Evolutionary conservation across 2,329 filamentous ascomycete genomes (phyloP), one percentile per base, ranked within the genome.

Genomic region (Aspergillus transmontanensis): DNA sequence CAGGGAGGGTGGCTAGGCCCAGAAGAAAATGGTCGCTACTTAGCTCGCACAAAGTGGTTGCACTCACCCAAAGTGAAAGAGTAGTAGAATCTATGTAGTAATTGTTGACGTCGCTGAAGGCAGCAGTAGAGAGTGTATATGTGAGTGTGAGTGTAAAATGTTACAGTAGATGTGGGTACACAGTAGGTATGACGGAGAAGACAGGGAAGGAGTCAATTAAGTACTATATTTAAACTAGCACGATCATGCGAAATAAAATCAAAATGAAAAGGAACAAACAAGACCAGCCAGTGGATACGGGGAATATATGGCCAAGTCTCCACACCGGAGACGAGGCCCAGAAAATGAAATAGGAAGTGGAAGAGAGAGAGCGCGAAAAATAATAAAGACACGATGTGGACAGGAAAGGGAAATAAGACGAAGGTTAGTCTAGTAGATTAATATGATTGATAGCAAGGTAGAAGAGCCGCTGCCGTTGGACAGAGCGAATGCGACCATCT

Each of bases 401-500:
- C 23, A 51, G 21, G 41, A 45, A 59, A 51, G 12, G 54, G 48
- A 50, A 61, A 57, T 34, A 48, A 36, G 45, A 59, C 14, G 55
- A 58, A 19, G 41, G 45, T 28, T 55, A 57, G 43, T 60, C n/a
- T 46, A 21, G 21, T 21, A n/a, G 50, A 53, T 32, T 53, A 32
- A 19, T 28, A 51, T 48, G 41, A 56, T 30, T 51, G 56, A 39
- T 45, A 21, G 51, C 45, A 58, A 43, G 56, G 41, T 56, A 48
- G 51, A 57, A 57, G 59, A 59, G 58, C 61, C 60, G 62, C 59
- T 68, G 39, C 39, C 19, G 53, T 55, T 55, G 59, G 62, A 66
- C 57, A 62, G 62, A 69, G 66, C 61, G 39, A 63, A 75, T 76
- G 73, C 71, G 73, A 76, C 74, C 74, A 73, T 75, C 69, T 71